Base-by-base conservation (phyloP, 148 eudicot genomes). In the Vaccinium darrowii region DNA sequence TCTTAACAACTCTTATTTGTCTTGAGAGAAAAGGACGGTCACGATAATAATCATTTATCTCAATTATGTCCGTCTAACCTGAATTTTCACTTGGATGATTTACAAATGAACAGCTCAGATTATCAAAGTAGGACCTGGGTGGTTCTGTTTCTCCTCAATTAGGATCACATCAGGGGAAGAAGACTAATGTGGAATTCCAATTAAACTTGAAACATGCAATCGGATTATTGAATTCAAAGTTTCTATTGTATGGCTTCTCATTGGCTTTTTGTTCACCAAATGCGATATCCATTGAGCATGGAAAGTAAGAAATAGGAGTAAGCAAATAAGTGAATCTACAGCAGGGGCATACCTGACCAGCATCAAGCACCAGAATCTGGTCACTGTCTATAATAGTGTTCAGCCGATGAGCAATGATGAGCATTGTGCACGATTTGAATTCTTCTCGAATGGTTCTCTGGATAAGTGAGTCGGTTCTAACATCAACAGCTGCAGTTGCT, bases 401-500 rank as follows among this genome's bases (percentile, higher is more conserved):
- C 49, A 96, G 89, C 16, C 98, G 90, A 89, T 96, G 99, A 82
- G 99, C 99, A 62, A 96, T 93, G 76, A 91, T 94, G 82, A 96
- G 94, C 98, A 96, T 96, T 25, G 99, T 96, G 91, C 99, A 93
- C 39, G 93, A 89, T 88, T 88, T 94, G 85, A 96, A 96, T 88
- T 96, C 97, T 86, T 93, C 97, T 79, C 98, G 85, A 23, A 96
- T 94, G 15, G 98, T 96, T 90, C 92, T 93, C 87, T 96, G 99
- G 82, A 96, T 93, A 81, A 96, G 93, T 75, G 97, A 94, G 87
- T 96, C 99, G 15, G 99, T 96, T 87, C 94, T 88, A 76, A 94
- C 94, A 90, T 96, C 99, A 72, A 96, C 99, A 56, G 99, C 95
- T 75, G 99, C 97, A 21, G 99, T 96, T 85, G 99, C 99, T 93